These are phyloP conservation scores for Backusella liffmaniae DNA, from an alignment of 192 early-diverging fungal species.

Conservation along the genomic window DNA sequence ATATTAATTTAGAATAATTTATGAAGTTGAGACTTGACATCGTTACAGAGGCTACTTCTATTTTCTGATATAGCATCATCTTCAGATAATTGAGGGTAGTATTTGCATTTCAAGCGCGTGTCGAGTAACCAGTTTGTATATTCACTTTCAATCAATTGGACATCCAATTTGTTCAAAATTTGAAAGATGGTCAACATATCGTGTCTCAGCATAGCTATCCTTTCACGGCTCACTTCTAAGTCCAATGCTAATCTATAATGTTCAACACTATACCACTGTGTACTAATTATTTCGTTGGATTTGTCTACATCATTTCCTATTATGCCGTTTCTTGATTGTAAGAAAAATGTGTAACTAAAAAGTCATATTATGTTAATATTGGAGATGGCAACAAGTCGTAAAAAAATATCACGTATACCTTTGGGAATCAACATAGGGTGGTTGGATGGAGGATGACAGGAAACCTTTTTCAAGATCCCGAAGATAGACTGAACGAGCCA, in stretches of 20 bases:
- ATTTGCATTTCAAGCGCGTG: constrained; percentile 34
- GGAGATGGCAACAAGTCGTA: too few relatives aligned
- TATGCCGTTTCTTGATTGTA: background rate
- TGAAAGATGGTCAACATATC: constrained; percentile 48
- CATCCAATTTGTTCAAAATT: constrained; percentile 45
- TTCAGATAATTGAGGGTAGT: background rate
- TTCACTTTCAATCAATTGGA: constrained; percentile 45
- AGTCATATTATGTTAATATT: background rate
- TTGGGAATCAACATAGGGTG: constrained; percentile 19
- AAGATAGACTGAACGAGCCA: constrained; percentile 42
- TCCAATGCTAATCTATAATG: constrained; percentile 46
- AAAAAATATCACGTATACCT: constrained; percentile 6
- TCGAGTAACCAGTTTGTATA: constrained; percentile 58
- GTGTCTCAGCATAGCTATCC: constrained; percentile 47
- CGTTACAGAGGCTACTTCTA: background rate
- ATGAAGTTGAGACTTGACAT: constrained; percentile 6
- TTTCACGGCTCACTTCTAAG: constrained; percentile 40
- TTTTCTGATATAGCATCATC: constrained; percentile 2
- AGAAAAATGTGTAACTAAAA: constrained; percentile 27
- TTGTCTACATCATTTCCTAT: background rate
- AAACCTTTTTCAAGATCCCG: constrained; percentile 48
- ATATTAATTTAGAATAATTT: constrained; percentile 9
- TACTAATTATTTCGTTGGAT: background rate
- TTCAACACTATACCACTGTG: constrained; percentile 30
- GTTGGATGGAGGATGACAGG: constrained; percentile 15